Evolutionary conservation across 139 green algal genomes (phyloP).

Genomic region (Picocystis salinarum): DNA sequence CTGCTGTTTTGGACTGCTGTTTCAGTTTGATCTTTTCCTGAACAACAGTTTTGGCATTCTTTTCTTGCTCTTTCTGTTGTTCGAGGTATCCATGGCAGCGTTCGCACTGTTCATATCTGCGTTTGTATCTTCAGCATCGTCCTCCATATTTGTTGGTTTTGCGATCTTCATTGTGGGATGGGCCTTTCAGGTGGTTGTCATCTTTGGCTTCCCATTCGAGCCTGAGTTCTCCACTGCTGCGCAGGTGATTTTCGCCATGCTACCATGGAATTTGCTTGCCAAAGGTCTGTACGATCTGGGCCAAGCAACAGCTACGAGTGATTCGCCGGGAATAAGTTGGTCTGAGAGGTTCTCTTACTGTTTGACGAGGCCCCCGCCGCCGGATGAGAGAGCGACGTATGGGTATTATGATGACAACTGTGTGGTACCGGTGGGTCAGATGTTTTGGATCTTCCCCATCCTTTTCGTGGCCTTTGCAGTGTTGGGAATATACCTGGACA

Average conservation of each 20-base stretch:
- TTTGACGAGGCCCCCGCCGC: not conserved
- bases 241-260: conserved; percentile 44
- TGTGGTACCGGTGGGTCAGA: conserved; percentile 33
- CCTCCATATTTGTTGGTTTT: conserved; percentile 43
- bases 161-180: conserved; percentile 73
- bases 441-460: conserved; percentile 21
- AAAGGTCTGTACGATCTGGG: conserved; percentile 61
- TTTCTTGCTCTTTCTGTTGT: conserved; percentile 83
- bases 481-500: conserved; percentile 74
- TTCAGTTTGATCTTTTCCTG: conserved; percentile 76
- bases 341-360: conserved; percentile 40
- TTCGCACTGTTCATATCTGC: conserved; percentile 48
- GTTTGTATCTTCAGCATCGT: conserved; percentile 22
- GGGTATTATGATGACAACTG: conserved; percentile 48
- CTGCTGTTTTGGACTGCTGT: conserved; percentile 53
- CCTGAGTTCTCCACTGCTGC: conserved; percentile 19
- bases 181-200: conserved; percentile 30
- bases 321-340: conserved; percentile 20
- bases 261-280: conserved; percentile 59
- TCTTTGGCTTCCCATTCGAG: conserved; percentile 46
- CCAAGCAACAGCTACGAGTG: conserved; percentile 15
- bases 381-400: too few relatives aligned
- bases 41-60: conserved; percentile 67
- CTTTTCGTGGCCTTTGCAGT: conserved; percentile 47
- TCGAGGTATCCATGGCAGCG: conserved; percentile 24